Base-by-base conservation (phyloP, 306 rosid genomes). In the Carpinus viminea region DNA sequence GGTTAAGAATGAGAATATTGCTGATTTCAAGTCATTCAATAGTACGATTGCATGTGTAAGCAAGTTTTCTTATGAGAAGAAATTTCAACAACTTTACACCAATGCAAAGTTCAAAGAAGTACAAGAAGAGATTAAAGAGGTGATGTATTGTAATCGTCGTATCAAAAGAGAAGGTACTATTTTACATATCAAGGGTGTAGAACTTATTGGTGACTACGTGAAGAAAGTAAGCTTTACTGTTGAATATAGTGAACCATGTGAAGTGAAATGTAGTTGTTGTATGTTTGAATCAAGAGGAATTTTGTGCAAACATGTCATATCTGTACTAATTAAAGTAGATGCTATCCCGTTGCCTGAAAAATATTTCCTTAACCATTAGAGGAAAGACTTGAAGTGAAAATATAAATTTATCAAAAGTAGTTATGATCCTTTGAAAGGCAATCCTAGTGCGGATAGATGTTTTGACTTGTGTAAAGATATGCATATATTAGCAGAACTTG, bases 211-310 rank as follows among this genome's bases (percentile, higher is more conserved):
- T 72, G 20, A 62, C 72, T 55, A 18, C 28, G 1, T 61, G 43
- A 79, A 72, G 20, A 24, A 65, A 6, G 50, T 79, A 9, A 12
- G 10, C 60, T 71, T 68, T 51, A 0, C 2, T 34, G 82, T 79
- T 13, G 17, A 1, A 11, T 72, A 72, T 16, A 36, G 24, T 8
- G 52, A 56, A 10, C 73, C 9, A 11, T 45, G 59, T 65, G 83
- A 79, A 20, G 74, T 62, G 12, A 57, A 62, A 1, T 79, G 83
- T 48, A 51, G 13, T 31, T 79, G 78, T 65, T 26, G 69, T 8
- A 17, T 79, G 48, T 79, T 79, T 26, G 74, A 79, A 41, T 79
- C 72, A 5, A 61, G 26, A 73, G 78, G 78, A 45, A 73, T 73
- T 31, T 45, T 79, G 6, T 79, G 78, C 56, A 45, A 70, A 31